Conservation (phyloP, 1,139 yeast genomes). For the Yamadazyma triangularis region DNA sequence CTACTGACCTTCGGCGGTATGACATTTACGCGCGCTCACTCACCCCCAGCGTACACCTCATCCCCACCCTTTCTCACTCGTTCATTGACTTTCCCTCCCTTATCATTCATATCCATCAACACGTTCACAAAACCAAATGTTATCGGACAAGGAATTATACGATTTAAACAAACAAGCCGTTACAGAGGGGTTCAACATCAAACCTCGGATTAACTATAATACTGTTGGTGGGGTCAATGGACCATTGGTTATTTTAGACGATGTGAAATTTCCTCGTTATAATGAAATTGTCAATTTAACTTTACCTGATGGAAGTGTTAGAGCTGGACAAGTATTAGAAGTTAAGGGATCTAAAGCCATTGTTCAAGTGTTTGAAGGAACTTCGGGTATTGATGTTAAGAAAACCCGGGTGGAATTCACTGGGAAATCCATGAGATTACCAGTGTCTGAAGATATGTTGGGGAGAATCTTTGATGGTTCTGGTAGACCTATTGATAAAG, state of each 20-base stretch:
- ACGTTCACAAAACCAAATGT: no score
- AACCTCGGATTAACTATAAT: slow-evolving; percentile 88
- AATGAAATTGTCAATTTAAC: slow-evolving; percentile 96
- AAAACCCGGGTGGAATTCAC: slow-evolving; percentile 97
- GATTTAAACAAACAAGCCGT: slow-evolving; percentile 90
- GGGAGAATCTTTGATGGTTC: slow-evolving; percentile 99
- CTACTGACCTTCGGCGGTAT: neutral
- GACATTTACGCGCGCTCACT: no score
- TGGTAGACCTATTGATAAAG: slow-evolving; percentile 97
- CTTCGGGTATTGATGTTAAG: slow-evolving; percentile 95
- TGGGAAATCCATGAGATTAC: slow-evolving; percentile 86
- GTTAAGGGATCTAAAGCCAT: slow-evolving; percentile 96
- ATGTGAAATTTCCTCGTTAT: slow-evolving; percentile 93
- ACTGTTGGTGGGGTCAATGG: slow-evolving; percentile 98
- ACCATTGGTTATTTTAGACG: slow-evolving; percentile 92
- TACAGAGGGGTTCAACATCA: slow-evolving; percentile 82
- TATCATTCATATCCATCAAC: no score
- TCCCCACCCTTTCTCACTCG: neutral
- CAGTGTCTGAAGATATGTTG: slow-evolving; percentile 94
- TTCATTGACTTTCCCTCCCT: no score
- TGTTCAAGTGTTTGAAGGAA: slow-evolving; percentile 98
- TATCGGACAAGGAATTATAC: slow-evolving; percentile 55
- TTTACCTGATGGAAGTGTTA: slow-evolving; percentile 85
- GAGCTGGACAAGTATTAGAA: slow-evolving; percentile 98
- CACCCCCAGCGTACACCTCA: neutral